Evolutionary conservation across 75 land plant species (phyloP).

Genomic region (Larix kaempferi): DNA sequence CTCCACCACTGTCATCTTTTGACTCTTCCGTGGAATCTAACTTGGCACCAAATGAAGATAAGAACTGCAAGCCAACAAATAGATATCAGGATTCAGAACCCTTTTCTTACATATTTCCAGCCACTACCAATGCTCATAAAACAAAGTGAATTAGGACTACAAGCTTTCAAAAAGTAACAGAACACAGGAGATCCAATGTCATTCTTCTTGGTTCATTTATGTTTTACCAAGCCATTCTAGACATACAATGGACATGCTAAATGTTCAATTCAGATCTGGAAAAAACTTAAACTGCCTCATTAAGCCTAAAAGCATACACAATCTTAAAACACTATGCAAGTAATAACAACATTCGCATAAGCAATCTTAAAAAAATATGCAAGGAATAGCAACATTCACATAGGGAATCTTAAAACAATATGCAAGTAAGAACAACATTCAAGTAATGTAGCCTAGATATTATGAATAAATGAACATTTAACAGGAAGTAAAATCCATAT

Average conservation of each 20-base stretch:
- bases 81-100: neutral
- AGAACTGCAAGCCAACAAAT: neutral
- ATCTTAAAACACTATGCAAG: neutral
- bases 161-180: neutral
- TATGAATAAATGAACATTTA: neutral
- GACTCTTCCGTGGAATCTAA: neutral
- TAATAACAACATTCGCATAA: neutral
- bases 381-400: too few relatives aligned
- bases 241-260: neutral
- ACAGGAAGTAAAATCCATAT: neutral
- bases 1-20: neutral
- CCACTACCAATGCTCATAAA: neutral
- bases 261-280: neutral
- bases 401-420: neutral
- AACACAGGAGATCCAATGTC: neutral
- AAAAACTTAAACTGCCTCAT: neutral
- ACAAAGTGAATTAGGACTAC: too few relatives aligned
- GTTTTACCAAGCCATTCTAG: neutral
- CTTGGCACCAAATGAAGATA: conserved; percentile 3
- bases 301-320: neutral
- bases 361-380: too few relatives aligned
- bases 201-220: neutral
- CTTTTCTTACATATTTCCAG: neutral
- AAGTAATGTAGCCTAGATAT: neutral
- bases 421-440: neutral